Evolutionary conservation across 805 yeast genomes (phyloP), one percentile per base, ranked within the genome.

Genomic region (Pichia thaimueangensis): DNA sequence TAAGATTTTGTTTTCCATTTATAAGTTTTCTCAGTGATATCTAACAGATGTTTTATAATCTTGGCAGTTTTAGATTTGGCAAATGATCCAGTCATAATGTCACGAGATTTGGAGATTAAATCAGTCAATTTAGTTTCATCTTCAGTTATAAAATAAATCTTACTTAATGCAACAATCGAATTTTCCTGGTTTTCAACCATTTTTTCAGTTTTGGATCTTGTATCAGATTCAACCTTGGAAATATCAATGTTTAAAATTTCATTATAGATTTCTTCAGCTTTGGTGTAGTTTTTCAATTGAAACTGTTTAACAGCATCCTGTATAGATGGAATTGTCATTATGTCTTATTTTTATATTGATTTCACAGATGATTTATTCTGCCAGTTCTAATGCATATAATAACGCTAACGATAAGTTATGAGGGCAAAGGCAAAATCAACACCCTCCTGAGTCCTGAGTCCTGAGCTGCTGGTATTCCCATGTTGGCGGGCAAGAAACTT

Each of bases 51-150:
- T 55, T 82, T 82, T 52, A 91, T 81, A 43, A 91, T 84, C 62
- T 91, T 93, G 17, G 97, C 95, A 8, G 95, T 84, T 63, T 93
- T 93, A 13, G 96, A 85, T 66, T 93, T 93, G 36, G 97, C 96
- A 56, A 86, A 78, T 27, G 76, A 74, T 5, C 56, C 53, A 30
- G 44, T 40, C 70, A 88, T 80, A n/a, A 80, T 75, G 8, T 65
- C 67, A 53, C 93, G 76, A 1, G 94, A 80, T 31, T 76, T 71
- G 11, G 78, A 70, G 30, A 93, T 77, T 55, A 93, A 76, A 30
- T 65, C 67, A 15, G 71, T 67, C 35, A 93, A 70, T 51, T 78
- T 73, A 5, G 64, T 69, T 21, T 71, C 65, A 36, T 78, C 67
- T 11, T 66, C 56, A 27, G 68, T 64, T 2, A 60, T 60, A 45